These are phyloP conservation scores for Fusarium armeniacum DNA, from an alignment of 2,329 filamentous ascomycete species.

Conservation along the genomic window DNA sequence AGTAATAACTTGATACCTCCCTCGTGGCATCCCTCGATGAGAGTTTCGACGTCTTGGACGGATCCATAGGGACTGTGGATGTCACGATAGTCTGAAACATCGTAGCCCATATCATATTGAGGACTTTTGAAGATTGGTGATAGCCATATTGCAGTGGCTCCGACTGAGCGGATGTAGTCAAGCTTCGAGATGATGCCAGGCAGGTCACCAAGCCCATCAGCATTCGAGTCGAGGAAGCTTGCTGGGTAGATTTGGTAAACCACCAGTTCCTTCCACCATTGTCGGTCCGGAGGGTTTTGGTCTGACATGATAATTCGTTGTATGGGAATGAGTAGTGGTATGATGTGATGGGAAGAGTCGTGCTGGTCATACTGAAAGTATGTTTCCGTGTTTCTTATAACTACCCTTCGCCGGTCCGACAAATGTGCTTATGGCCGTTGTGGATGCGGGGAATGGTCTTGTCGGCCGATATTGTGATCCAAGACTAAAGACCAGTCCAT, in stretches of 20 bases:
- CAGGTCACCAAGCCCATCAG: slow-evolving; percentile 45
- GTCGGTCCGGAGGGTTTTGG: slow-evolving; percentile 12
- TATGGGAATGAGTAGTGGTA: not conserved
- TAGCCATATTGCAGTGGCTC: slow-evolving; percentile 43
- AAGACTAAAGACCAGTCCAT: too few relatives aligned
- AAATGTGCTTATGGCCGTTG: not conserved
- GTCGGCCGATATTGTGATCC: not conserved
- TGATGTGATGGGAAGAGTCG: not conserved
- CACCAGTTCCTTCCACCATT: slow-evolving; percentile 45
- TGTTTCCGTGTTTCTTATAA: slow-evolving; percentile 4
- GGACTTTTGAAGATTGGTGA: slow-evolving; percentile 57
- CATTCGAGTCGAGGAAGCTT: slow-evolving; percentile 45
- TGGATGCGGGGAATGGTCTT: not conserved
- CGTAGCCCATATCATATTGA: slow-evolving; percentile 75
- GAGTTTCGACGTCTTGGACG: slow-evolving; percentile 71
- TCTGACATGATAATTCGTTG: slow-evolving; percentile 12
- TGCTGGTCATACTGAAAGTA: not conserved
- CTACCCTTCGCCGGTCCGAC: slow-evolving; percentile 7
- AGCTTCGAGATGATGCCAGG: slow-evolving; percentile 47
- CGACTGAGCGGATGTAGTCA: slow-evolving; percentile 48
- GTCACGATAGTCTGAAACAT: slow-evolving; percentile 70
- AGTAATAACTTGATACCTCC: slow-evolving; percentile 44
- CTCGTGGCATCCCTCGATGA: slow-evolving; percentile 71
- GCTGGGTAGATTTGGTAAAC: slow-evolving; percentile 57
- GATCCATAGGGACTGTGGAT: slow-evolving; percentile 69